phyloP scores from a whole-genome alignment of 2,329 filamentous ascomycete species.

The Colletotrichum tofieldiae region DNA sequence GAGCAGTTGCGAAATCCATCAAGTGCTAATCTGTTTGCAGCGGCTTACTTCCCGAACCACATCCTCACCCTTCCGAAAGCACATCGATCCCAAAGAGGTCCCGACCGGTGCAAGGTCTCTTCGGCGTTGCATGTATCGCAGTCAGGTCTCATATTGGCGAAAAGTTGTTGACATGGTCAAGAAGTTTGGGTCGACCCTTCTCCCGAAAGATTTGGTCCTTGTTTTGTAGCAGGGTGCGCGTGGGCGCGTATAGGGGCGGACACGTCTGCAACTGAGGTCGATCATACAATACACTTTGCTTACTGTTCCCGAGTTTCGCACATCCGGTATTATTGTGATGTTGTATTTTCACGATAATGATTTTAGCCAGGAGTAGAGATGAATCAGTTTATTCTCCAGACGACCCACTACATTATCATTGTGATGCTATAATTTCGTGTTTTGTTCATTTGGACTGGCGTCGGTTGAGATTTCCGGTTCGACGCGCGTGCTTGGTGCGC shows the following conservation, averaged over 20 bases:
- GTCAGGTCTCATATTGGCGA: conserved; percentile 70
- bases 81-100: conserved; percentile 62
- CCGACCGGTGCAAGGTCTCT: conserved; percentile 60
- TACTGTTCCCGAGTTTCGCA: conserved; percentile 43
- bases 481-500: conserved; percentile 3
- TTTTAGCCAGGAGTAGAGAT: conserved; percentile 44
- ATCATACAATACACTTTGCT: conserved; percentile 70
- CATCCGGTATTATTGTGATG: conserved; percentile 16
- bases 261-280: conserved; percentile 69
- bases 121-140: conserved; percentile 64
- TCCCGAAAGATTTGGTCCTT: conserved; percentile 64
- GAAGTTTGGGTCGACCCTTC: conserved; percentile 66
- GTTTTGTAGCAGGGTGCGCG: conserved; percentile 67
- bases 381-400: conserved; percentile 30
- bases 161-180: conserved; percentile 71
- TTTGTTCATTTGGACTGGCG: conserved; percentile 1
- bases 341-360: conserved; percentile 12
- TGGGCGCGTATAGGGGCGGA: conserved; percentile 64
- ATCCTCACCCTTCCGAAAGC: conserved; percentile 53
- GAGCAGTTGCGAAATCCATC: not conserved
- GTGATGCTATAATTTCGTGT: not conserved
- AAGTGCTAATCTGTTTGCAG: conserved; percentile 10
- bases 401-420: not conserved
- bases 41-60: conserved; percentile 40
- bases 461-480: conserved; percentile 36